Conservation (phyloP, 2,329 filamentous ascomycete species). For the Venturia effusa region DNA sequence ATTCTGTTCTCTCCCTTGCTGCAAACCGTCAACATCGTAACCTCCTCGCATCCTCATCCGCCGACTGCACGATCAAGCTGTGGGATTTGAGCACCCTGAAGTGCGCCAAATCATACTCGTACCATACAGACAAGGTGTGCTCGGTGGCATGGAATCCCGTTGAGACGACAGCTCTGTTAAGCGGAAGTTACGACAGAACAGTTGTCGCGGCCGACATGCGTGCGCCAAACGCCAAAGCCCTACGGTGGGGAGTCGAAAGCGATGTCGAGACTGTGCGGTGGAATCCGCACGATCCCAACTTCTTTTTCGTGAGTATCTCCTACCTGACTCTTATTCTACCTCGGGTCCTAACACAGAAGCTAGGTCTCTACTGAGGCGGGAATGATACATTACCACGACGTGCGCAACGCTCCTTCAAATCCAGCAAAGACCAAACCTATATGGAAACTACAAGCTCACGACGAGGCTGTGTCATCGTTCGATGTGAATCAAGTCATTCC, state of each 20-base stretch:
- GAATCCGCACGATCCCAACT: slow-evolving; percentile 88
- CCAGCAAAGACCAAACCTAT: slow-evolving; percentile 71
- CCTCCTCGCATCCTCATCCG: slow-evolving; percentile 85
- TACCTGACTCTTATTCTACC: neutral
- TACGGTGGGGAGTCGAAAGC: slow-evolving; percentile 87
- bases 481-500: slow-evolving; percentile 85
- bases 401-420: slow-evolving; percentile 61
- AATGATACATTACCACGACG: slow-evolving; percentile 84
- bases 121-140: slow-evolving; percentile 97
- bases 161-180: slow-evolving; percentile 80
- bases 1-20: slow-evolving; percentile 81
- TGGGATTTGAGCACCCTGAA: slow-evolving; percentile 91
- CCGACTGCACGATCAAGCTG: slow-evolving; percentile 93
- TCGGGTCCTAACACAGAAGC: neutral
- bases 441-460: slow-evolving; percentile 93
- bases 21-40: slow-evolving; percentile 92
- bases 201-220: slow-evolving; percentile 95
- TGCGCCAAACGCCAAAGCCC: slow-evolving; percentile 68
- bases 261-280: slow-evolving; percentile 89
- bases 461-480: slow-evolving; percentile 82
- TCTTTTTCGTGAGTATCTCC: slow-evolving; percentile 61
- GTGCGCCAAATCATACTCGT: slow-evolving; percentile 89
- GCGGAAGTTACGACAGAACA: slow-evolving; percentile 89
- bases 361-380: slow-evolving; percentile 73
- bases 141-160: slow-evolving; percentile 85